phyloP scores from a whole-genome alignment of 2,329 filamentous ascomycete species.

The Coniosporium tulheliwenetii region DNA sequence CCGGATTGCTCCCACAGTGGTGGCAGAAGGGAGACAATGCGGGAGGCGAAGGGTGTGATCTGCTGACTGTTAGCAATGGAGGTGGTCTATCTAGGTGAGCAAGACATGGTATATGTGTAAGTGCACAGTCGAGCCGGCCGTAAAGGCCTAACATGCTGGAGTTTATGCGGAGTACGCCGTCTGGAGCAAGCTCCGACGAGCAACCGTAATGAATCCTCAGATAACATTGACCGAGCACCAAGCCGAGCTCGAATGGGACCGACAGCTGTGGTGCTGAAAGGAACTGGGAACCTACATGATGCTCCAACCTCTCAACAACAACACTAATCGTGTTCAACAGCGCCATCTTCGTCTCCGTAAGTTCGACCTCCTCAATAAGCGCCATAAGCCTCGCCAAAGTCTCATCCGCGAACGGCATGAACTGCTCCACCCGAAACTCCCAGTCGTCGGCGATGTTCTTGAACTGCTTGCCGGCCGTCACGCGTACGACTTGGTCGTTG shows the following conservation, averaged over 20 bases:
- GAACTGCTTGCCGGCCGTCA: constrained; percentile 79
- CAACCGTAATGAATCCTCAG: too few species aligned
- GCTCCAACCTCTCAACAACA: constrained; percentile 68
- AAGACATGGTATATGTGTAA: too few species aligned
- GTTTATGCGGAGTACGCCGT: too few species aligned
- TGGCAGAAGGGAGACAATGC: constrained; percentile 67
- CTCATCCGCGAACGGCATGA: constrained; percentile 61
- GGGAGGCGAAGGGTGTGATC: constrained; percentile 54
- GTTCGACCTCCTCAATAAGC: constrained; percentile 64
- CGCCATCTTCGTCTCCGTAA: constrained; percentile 79
- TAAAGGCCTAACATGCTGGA: too few species aligned
- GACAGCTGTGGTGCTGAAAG: not conserved
- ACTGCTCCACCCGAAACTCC: constrained; percentile 58
- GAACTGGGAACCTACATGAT: constrained; percentile 33
- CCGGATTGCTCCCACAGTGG: constrained; percentile 72
- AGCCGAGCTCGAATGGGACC: not conserved
- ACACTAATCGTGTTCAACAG: constrained; percentile 75
- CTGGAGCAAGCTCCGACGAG: too few species aligned
- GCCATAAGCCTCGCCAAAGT: constrained; percentile 59
- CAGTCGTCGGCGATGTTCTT: constrained; percentile 71
- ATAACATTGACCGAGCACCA: too few species aligned
- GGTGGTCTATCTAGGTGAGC: too few species aligned
- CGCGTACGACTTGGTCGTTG: constrained; percentile 83
- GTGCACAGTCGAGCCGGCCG: too few species aligned
- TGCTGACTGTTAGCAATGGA: constrained; percentile 10